Evolutionary conservation across 1,139 yeast genomes (phyloP).

Genomic region (Diutina ranongensis): DNA sequence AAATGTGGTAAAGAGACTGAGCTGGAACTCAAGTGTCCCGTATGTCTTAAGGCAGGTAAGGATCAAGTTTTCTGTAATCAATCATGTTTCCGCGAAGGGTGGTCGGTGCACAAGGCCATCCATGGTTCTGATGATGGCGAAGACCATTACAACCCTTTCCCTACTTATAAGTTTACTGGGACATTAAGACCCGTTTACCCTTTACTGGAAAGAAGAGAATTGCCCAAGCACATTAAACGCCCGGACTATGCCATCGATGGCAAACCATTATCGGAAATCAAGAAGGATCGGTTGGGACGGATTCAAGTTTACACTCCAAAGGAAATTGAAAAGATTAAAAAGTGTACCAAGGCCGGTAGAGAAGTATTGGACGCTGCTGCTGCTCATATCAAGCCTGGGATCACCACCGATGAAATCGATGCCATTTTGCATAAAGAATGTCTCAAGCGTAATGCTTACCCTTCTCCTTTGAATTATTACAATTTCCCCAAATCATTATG

Average conservation of each 20-base stretch:
- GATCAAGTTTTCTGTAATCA: constrained; percentile 71
- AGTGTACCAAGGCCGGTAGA: constrained; percentile 67
- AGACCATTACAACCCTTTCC: constrained; percentile 71
- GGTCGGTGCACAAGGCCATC: constrained; percentile 45
- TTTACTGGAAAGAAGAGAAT: constrained; percentile 51
- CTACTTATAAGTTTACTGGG: constrained; percentile 66
- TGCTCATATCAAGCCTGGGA: constrained; percentile 70
- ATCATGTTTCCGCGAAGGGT: constrained; percentile 67
- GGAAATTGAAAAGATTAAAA: constrained; percentile 63
- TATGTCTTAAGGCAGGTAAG: constrained; percentile 67
- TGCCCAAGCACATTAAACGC: constrained; percentile 58
- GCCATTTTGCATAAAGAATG: constrained; percentile 80
- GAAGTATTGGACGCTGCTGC: constrained; percentile 86
- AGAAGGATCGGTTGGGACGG: constrained; percentile 55
- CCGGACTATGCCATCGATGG: constrained; percentile 89
- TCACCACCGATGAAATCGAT: constrained; percentile 91
- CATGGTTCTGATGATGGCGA: constrained; percentile 33
- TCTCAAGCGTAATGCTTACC: constrained; percentile 81
- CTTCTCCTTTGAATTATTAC: constrained; percentile 91
- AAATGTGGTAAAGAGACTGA: constrained; percentile 77
- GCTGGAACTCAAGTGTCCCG: constrained; percentile 77
- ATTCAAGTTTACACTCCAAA: constrained; percentile 52
- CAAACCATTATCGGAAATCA: constrained; percentile 66
- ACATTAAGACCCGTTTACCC: constrained; percentile 73
- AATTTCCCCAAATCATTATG: constrained; percentile 90